Percentiles rank a stretch among this genome's conserved stretches.
phyloP scores from a whole-genome alignment of 495 filamentous ascomycete species.

The Hyaloscypha hepaticicola region DNA sequence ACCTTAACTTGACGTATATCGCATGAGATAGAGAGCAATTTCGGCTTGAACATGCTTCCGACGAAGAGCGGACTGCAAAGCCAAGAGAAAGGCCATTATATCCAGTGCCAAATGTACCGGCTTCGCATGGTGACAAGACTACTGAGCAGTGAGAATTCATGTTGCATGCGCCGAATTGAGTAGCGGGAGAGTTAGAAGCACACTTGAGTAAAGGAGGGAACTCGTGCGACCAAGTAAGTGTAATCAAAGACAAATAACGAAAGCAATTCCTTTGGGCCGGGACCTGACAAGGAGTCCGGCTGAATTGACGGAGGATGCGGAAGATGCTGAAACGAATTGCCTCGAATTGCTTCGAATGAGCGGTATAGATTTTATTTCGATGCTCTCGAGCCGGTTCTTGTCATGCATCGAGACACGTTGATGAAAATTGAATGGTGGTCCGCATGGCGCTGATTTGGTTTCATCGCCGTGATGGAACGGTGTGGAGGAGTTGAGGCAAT shows the following conservation, averaged over 20 bases:
- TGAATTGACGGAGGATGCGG: neutral
- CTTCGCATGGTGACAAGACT: neutral
- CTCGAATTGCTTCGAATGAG: neutral
- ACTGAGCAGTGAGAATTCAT: neutral
- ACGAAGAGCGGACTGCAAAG: neutral
- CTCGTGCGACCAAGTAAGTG: no score
- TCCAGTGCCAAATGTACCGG: neutral
- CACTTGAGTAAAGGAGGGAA: no score
- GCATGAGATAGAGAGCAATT: neutral
- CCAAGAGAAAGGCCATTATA: neutral
- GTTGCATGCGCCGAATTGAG: no score
- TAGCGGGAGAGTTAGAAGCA: no score
- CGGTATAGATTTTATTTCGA: neutral
- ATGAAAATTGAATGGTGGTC: neutral
- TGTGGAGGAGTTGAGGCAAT: neutral
- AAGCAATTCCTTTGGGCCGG: no score
- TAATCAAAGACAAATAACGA: neutral
- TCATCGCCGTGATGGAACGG: neutral
- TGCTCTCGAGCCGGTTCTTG: neutral
- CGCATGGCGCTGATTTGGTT: neutral
- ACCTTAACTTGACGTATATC: neutral
- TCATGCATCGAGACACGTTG: neutral
- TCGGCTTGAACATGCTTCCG: neutral
- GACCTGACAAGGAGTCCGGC: neutral
- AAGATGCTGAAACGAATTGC: neutral